These are phyloP conservation scores for Clonostachys chloroleuca DNA, from an alignment of 2,329 filamentous ascomycete species.

Conservation along the genomic window DNA sequence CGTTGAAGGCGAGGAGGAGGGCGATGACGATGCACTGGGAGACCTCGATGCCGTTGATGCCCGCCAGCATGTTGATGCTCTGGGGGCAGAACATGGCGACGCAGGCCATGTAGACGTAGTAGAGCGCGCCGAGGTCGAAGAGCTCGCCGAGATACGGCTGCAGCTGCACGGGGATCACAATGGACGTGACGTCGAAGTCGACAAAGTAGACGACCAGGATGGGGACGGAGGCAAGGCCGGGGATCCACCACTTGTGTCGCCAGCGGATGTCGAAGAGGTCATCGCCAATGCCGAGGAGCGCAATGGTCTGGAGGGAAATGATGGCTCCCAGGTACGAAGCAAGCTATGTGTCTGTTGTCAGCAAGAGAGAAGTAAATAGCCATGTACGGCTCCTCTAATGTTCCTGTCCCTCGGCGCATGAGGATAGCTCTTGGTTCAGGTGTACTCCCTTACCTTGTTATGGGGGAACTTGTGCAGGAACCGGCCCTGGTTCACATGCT, in stretches of 20 bases:
- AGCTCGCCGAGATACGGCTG: slow-evolving; percentile 81
- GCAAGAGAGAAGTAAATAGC: neutral
- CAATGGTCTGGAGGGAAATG: slow-evolving; percentile 85
- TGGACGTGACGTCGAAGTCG: slow-evolving; percentile 94
- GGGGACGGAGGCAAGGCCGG: slow-evolving; percentile 87
- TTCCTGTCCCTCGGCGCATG: neutral
- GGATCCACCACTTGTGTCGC: slow-evolving; percentile 98
- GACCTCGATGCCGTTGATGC: slow-evolving; percentile 98
- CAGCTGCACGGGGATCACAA: slow-evolving; percentile 84
- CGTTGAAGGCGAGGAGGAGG: slow-evolving; percentile 77
- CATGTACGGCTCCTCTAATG: too few species aligned
- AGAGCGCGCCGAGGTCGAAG: slow-evolving; percentile 75
- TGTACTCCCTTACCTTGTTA: slow-evolving; percentile 62
- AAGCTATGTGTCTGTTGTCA: slow-evolving; percentile 48
- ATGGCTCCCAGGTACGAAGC: slow-evolving; percentile 93
- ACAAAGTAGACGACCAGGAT: slow-evolving; percentile 97
- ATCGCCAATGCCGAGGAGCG: slow-evolving; percentile 88
- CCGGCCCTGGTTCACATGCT: slow-evolving; percentile 75
- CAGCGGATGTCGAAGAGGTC: slow-evolving; percentile 97
- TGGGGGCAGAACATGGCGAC: slow-evolving; percentile 98
- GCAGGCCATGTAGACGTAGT: slow-evolving; percentile 96
- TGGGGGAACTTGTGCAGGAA: slow-evolving; percentile 91
- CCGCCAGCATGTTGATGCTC: slow-evolving; percentile 98
- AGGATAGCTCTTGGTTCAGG: neutral
- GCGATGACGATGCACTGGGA: slow-evolving; percentile 91